Percentiles rank a stretch among this genome's conserved stretches.
These are phyloP conservation scores for Hermanozyma aechmeae DNA, from an alignment of 805 yeast species.

Conservation along the genomic window DNA sequence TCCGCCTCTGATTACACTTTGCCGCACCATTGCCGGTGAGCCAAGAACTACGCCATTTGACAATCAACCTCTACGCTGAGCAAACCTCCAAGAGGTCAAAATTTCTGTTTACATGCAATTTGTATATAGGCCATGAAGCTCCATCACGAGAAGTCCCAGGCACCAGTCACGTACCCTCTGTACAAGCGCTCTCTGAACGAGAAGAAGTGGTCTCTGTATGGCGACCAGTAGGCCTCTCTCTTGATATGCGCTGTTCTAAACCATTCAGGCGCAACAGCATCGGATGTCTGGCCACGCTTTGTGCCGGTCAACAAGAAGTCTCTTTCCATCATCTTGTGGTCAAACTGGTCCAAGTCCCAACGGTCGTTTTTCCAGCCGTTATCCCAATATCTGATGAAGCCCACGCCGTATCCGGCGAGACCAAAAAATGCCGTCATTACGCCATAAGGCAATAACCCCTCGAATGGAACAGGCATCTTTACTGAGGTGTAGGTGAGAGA, in stretches of 20 bases:
- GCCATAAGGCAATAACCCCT: slow-evolving; percentile 37
- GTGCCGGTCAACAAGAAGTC: slow-evolving; percentile 72
- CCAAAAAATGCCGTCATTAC: slow-evolving; percentile 38
- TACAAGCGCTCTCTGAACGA: slow-evolving; percentile 37
- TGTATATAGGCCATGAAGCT: too few species aligned
- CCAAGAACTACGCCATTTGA: too few species aligned
- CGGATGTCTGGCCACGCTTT: slow-evolving; percentile 57
- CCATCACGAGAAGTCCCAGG: slow-evolving; percentile 39
- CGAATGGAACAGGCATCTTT: slow-evolving; percentile 38
- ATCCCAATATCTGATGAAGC: slow-evolving; percentile 38
- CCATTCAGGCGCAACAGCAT: slow-evolving; percentile 63
- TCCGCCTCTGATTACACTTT: too few species aligned
- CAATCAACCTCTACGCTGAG: too few species aligned
- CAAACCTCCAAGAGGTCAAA: too few species aligned
- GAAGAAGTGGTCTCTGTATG: slow-evolving; percentile 39
- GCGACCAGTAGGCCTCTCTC: slow-evolving; percentile 37
- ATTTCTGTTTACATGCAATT: too few species aligned
- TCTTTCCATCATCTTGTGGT: slow-evolving; percentile 14
- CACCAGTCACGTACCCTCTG: slow-evolving; percentile 36
- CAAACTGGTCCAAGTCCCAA: slow-evolving; percentile 34
- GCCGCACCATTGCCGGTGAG: too few species aligned
- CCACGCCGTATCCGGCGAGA: slow-evolving; percentile 37
- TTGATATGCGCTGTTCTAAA: slow-evolving; percentile 56
- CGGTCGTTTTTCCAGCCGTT: slow-evolving; percentile 41
- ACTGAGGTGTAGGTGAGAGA: slow-evolving; percentile 3